Conservation (phyloP, 2,329 filamentous ascomycete species). For the Rutstroemia sydowiana region DNA sequence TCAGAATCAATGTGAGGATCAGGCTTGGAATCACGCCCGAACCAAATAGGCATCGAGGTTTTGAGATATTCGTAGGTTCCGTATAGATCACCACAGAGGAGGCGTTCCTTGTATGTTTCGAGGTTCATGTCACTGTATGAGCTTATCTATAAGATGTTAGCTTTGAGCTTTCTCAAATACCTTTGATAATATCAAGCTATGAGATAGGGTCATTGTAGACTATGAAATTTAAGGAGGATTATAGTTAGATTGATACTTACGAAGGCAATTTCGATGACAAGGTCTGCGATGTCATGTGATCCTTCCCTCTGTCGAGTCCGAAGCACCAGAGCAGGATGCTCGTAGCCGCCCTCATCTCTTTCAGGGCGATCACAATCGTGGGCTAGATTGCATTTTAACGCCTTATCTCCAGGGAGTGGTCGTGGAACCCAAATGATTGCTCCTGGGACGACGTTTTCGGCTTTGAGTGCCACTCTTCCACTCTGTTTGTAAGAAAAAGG, state of each 20-base stretch:
- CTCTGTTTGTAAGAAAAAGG: no score
- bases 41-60: background rate
- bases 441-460: constrained; percentile 4
- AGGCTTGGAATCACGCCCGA: background rate
- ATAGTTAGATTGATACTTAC: constrained; percentile 7
- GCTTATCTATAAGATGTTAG: no score
- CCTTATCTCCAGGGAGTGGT: background rate
- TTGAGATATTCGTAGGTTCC: background rate
- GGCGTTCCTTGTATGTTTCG: no score
- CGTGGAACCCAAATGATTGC: constrained; percentile 15
- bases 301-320: constrained; percentile 8
- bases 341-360: constrained; percentile 11
- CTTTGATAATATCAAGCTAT: background rate
- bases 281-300: constrained; percentile 7
- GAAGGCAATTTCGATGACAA: constrained; percentile 13
- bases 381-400: constrained; percentile 8
- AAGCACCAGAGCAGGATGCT: constrained; percentile 13
- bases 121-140: no score
- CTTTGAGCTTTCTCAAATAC: no score
- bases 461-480: background rate
- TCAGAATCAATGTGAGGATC: background rate
- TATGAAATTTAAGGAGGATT: background rate
- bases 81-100: no score
- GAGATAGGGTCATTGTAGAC: background rate
- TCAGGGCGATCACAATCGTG: constrained; percentile 1